Conservation (phyloP, 257 asterid genomes). For the Voacanga thouarsii region DNA sequence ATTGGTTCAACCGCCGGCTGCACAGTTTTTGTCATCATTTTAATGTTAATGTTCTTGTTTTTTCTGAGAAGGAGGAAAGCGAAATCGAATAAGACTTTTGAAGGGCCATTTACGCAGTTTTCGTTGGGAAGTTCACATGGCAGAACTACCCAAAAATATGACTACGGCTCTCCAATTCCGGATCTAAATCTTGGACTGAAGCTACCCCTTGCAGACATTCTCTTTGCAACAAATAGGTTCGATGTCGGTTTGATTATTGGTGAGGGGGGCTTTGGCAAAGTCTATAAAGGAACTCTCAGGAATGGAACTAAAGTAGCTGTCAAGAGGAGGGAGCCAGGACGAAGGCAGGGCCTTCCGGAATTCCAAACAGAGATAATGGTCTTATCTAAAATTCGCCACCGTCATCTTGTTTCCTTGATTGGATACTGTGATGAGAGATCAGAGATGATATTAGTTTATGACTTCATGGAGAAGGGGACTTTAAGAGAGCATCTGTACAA, state of each 20-base stretch:
- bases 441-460: constrained; percentile 60
- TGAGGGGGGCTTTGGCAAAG: constrained; percentile 67
- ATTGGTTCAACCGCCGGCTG: constrained; percentile 41
- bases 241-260: constrained; percentile 40
- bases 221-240: constrained; percentile 43
- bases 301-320: constrained; percentile 56
- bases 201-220: constrained; percentile 36
- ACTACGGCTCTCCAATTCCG: constrained; percentile 23
- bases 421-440: constrained; percentile 54
- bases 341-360: constrained; percentile 49
- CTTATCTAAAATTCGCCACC: constrained; percentile 53
- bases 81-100: constrained; percentile 22
- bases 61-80: constrained; percentile 26
- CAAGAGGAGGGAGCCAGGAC: constrained; percentile 56
- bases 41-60: constrained; percentile 5
- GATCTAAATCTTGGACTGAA: constrained; percentile 49
- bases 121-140: constrained; percentile 31
- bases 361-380: constrained; percentile 55
- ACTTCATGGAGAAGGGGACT: constrained; percentile 64
- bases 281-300: constrained; percentile 44
- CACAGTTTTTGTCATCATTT: constrained; percentile 14
- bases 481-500: constrained; percentile 52
- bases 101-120: constrained; percentile 22
- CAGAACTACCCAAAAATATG: constrained; percentile 25
- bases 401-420: constrained; percentile 55